These are phyloP conservation scores for Entophlyctis luteolus DNA, from an alignment of 192 early-diverging fungal species.

Conservation along the genomic window DNA sequence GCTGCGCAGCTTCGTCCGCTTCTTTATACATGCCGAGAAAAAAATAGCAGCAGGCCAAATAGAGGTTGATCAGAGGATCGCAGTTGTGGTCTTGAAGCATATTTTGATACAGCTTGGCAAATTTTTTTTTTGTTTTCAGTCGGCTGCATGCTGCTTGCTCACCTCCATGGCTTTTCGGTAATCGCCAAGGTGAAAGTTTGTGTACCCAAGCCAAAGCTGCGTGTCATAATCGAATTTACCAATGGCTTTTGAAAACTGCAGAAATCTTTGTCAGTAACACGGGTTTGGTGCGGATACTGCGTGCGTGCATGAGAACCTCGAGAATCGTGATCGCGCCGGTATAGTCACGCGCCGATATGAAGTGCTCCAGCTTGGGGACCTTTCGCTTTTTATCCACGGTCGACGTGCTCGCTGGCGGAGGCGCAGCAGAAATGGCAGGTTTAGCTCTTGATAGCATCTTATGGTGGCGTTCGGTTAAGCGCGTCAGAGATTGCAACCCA, in stretches of 20 bases:
- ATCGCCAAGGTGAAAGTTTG: slow-evolving; percentile 55
- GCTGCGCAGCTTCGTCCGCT: slow-evolving; percentile 56
- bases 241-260: slow-evolving; percentile 48
- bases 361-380: slow-evolving; percentile 51
- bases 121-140: not conserved
- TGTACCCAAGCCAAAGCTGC: slow-evolving; percentile 50
- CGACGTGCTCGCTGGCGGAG: slow-evolving; percentile 16
- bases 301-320: slow-evolving; percentile 42
- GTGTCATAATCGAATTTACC: slow-evolving; percentile 44
- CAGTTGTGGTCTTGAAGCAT: slow-evolving; percentile 39
- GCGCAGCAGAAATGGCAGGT: slow-evolving; percentile 39
- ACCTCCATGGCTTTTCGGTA: slow-evolving; percentile 56
- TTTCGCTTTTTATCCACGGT: slow-evolving; percentile 41
- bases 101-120: slow-evolving; percentile 38
- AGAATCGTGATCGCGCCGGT: slow-evolving; percentile 57
- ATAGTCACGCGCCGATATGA: slow-evolving; percentile 53
- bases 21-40: slow-evolving; percentile 61
- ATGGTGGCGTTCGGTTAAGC: too few species aligned
- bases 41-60: slow-evolving; percentile 57
- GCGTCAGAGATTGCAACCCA: too few species aligned
- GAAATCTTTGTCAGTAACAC: not conserved
- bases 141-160: not conserved
- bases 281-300: not conserved
- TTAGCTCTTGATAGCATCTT: slow-evolving; percentile 61
- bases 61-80: slow-evolving; percentile 50